phyloP scores from a whole-genome alignment of 805 yeast species.

The Myxozyma sirexii region DNA sequence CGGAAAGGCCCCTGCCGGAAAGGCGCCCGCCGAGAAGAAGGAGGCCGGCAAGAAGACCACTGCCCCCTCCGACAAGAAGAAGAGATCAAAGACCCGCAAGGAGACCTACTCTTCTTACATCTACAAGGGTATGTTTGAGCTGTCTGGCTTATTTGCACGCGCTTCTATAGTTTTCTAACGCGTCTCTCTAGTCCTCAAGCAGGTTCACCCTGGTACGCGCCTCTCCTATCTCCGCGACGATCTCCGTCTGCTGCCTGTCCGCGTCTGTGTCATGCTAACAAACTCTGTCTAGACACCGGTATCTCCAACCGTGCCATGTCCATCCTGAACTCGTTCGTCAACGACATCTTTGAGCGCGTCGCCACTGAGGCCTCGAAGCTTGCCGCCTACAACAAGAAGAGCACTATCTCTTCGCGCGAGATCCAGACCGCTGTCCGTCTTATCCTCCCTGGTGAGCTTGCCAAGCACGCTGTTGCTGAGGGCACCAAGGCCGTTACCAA shows the following conservation, averaged over 20 bases:
- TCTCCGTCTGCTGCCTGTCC: neutral
- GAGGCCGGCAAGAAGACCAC: constrained; percentile 87
- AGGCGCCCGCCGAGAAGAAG: constrained; percentile 96
- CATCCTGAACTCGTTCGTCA: constrained; percentile 96
- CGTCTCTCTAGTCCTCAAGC: constrained; percentile 69
- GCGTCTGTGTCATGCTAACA: neutral
- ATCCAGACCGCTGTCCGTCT: constrained; percentile 98
- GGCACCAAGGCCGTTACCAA: constrained; percentile 52
- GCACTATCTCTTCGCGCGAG: constrained; percentile 97
- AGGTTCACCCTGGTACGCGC: constrained; percentile 82
- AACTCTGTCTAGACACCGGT: constrained; percentile 66
- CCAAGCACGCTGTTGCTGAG: constrained; percentile 97
- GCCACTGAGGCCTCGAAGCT: constrained; percentile 97
- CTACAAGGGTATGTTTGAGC: constrained; percentile 61
- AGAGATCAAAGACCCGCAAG: constrained; percentile 94
- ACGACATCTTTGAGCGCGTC: constrained; percentile 97
- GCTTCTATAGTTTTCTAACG: no score
- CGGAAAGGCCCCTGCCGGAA: constrained; percentile 73
- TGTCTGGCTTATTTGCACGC: no score
- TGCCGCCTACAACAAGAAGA: constrained; percentile 98
- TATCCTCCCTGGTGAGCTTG: constrained; percentile 97
- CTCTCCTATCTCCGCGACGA: constrained; percentile 1
- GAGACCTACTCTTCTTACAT: constrained; percentile 98
- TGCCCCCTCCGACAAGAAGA: constrained; percentile 75
- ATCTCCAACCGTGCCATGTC: constrained; percentile 98